phyloP scores from a whole-genome alignment of 306 rosid species.

The Cotoneaster glaucophyllus region DNA sequence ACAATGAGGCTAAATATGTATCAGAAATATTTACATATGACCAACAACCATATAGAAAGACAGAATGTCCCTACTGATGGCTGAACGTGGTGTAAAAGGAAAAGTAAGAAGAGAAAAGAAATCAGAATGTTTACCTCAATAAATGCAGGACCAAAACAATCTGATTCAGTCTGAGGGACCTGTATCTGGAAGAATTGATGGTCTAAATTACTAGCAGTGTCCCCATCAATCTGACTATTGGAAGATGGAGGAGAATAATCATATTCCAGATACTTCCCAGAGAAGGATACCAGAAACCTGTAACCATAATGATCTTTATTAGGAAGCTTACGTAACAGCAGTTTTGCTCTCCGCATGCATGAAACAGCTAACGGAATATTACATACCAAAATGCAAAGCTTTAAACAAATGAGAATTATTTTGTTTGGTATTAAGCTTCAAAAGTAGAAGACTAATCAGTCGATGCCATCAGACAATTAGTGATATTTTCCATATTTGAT shows the following conservation, averaged over 20 bases:
- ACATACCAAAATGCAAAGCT: background rate
- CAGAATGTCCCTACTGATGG: background rate
- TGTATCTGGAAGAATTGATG: slow-evolving; percentile 65
- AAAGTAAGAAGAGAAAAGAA: slow-evolving; percentile 8
- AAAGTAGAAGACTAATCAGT: background rate
- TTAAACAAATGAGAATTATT: background rate
- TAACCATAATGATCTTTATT: slow-evolving; percentile 24
- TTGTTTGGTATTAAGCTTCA: background rate
- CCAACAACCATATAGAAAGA: background rate
- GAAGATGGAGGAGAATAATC: slow-evolving; percentile 42
- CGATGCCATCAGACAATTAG: background rate
- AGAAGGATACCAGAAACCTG: slow-evolving; percentile 90
- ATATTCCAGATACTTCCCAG: slow-evolving; percentile 70
- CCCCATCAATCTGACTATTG: slow-evolving; percentile 38
- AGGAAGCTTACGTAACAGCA: slow-evolving; percentile 1
- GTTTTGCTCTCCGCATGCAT: slow-evolving; percentile 10
- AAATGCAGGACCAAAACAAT: slow-evolving; percentile 80
- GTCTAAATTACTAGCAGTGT: slow-evolving; percentile 37
- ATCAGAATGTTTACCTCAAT: slow-evolving; percentile 57
- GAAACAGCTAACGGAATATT: slow-evolving; percentile 6
- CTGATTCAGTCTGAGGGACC: slow-evolving; percentile 61
- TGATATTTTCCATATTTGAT: background rate
- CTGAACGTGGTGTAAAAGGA: background rate
- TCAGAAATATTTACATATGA: background rate
- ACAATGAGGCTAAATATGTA: background rate